These are phyloP conservation scores for Backusella morwellensis DNA, from an alignment of 192 early-diverging fungal species.

Conservation along the genomic window DNA sequence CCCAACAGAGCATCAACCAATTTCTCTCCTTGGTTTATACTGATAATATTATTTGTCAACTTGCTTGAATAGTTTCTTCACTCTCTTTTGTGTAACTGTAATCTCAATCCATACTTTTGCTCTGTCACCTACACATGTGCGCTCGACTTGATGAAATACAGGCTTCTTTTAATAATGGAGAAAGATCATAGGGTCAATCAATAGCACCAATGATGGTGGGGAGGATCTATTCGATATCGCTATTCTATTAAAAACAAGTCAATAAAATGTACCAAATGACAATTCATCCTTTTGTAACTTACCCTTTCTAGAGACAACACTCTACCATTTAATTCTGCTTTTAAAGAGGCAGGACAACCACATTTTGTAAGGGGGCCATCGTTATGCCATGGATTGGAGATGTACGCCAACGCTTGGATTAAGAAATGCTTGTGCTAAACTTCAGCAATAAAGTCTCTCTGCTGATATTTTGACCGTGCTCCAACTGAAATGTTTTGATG, in stretches of 20 bases:
- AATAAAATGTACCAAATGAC: too few species aligned
- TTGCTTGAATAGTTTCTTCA: background rate
- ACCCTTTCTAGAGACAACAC: background rate
- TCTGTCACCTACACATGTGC: conserved; percentile 6
- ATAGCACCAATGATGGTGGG: too few species aligned
- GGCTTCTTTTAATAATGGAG: too few species aligned
- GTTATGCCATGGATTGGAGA: background rate
- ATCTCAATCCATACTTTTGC: background rate
- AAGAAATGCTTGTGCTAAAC: background rate
- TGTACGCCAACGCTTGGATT: background rate
- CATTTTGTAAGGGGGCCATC: background rate
- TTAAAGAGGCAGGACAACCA: background rate
- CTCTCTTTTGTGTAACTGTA: background rate
- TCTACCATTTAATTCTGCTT: background rate
- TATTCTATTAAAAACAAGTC: too few species aligned
- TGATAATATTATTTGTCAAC: background rate
- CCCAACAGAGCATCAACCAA: background rate
- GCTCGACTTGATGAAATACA: background rate
- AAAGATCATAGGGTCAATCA: too few species aligned
- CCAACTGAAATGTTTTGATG: background rate
- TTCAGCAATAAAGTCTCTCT: background rate
- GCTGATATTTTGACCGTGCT: background rate
- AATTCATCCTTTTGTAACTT: background rate
- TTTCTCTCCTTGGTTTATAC: background rate
- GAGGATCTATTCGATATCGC: too few species aligned